Evolutionary conservation across 2,329 filamentous ascomycete species (phyloP), one percentile per base, ranked within the genome.

Genomic region (Geosmithia putterillii): DNA sequence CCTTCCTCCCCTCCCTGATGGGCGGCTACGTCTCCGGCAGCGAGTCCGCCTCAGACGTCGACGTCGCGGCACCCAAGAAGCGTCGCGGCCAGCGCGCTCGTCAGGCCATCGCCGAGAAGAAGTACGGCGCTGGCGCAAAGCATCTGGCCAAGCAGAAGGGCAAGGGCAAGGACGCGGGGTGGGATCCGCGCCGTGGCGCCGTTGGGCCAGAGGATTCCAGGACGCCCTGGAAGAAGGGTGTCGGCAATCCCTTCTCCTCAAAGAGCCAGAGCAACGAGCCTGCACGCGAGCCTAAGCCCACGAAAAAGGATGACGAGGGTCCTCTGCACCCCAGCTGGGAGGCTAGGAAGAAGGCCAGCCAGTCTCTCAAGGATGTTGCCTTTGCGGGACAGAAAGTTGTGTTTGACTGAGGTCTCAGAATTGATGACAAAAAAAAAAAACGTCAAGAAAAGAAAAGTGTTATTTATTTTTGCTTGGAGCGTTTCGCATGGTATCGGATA

Each of bases 81-180:
- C 89, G 90, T 53, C 72, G 83, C 19, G 86, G 86, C 3, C 86
- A 94, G 62, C 74, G 79, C 38, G 83, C 82, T n/a, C 76, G 86
- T 8, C 83, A 85, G 56, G 76, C 79, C 20, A 83, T 92, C 46
- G 84, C 79, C 68, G 85, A 90, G 65, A 81, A 86, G 64, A 90
- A 89, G 56, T 90, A 73, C 57, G 84, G 84, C 41, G 68, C 71
- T 14, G 71, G 74, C 48, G 86, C 86, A 1, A 83, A 80, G 51
- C 84, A 88, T 54, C 58, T 79, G 38, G 67, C 69, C 45, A 46
- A 69, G 46, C 57, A 60, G 49, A 51, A 66, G 60, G 45, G 52
- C 52, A 59, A 52, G 39, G 56, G 61, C 7, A 55, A 68, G 34
- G 71, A 75, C 41, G 55, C 65, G 9, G 74, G 73, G 1, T 81